Conservation (phyloP, 1,284 basidiomycete genomes). For the Cerioporus squamosus region DNA sequence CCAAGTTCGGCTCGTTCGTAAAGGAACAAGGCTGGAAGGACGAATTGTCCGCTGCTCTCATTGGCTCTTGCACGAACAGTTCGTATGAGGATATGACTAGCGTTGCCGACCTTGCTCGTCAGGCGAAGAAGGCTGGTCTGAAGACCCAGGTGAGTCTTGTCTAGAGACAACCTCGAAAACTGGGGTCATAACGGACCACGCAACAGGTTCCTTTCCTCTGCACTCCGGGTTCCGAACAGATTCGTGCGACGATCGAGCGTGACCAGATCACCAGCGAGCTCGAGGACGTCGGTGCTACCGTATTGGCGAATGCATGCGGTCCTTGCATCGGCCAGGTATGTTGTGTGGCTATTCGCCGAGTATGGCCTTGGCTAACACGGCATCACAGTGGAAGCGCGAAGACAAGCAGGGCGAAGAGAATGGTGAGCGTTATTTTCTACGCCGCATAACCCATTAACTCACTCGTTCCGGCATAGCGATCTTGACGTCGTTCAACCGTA, state of each 20-base stretch:
- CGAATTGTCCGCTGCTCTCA: slow-evolving; percentile 88
- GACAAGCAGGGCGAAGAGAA: slow-evolving; percentile 93
- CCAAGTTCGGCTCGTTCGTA: slow-evolving; percentile 84
- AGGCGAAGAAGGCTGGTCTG: slow-evolving; percentile 84
- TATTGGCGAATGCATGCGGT: slow-evolving; percentile 97
- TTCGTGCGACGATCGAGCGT: slow-evolving; percentile 96
- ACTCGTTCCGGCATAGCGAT: slow-evolving; percentile 65
- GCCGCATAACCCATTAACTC: background rate
- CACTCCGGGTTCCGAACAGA: slow-evolving; percentile 97
- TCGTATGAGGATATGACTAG: slow-evolving; percentile 96
- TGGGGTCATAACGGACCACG: background rate
- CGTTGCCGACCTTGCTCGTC: slow-evolving; percentile 90
- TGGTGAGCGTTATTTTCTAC: slow-evolving; percentile 50
- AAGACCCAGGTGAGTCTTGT: slow-evolving; percentile 10
- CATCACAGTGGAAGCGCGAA: slow-evolving; percentile 85
- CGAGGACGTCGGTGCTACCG: slow-evolving; percentile 87
- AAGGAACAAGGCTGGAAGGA: slow-evolving; percentile 91
- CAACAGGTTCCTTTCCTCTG: slow-evolving; percentile 91
- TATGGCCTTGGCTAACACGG: slow-evolving; percentile 7
- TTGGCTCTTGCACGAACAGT: slow-evolving; percentile 98
- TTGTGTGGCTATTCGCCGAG: slow-evolving; percentile 4
- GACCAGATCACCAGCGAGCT: slow-evolving; percentile 86
- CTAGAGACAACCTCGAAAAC: background rate
- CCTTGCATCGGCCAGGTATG: slow-evolving; percentile 95
- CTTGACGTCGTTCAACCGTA: slow-evolving; percentile 96